Percentiles rank a stretch among this genome's conserved stretches.
phyloP scores from a whole-genome alignment of 208 protist species.

The Trypanosoma rangeli region DNA sequence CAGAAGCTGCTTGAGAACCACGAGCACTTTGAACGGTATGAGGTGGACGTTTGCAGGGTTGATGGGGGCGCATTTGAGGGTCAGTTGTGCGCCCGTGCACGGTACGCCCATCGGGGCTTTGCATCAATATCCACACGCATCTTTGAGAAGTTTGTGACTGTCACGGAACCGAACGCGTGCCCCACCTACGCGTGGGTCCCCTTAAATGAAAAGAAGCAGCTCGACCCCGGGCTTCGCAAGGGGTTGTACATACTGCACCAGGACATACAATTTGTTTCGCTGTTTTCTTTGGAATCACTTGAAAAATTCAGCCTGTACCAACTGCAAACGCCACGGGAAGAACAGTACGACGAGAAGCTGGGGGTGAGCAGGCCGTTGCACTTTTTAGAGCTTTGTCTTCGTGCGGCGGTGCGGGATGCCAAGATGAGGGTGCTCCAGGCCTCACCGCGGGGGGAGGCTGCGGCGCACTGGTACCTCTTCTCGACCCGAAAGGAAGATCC shows the following conservation, averaged over 20 bases:
- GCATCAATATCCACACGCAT: conserved; percentile 18
- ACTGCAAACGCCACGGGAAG: conserved; percentile 15
- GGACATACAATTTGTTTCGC: conserved; percentile 36
- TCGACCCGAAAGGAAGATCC: background rate
- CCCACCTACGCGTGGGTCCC: conserved; percentile 38
- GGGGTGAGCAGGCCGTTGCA: conserved; percentile 7
- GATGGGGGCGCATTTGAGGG: conserved; percentile 29
- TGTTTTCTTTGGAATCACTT: conserved; percentile 31
- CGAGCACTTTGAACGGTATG: conserved; percentile 49
- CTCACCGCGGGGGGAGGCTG: background rate
- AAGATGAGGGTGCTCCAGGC: conserved; percentile 25
- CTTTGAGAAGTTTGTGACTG: background rate
- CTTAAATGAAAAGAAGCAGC: background rate
- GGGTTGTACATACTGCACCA: conserved; percentile 23
- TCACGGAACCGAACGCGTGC: conserved; percentile 5
- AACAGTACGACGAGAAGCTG: conserved; percentile 62
- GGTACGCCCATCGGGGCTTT: too few relatives aligned
- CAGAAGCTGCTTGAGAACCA: conserved; percentile 39
- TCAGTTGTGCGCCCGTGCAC: conserved; percentile 35
- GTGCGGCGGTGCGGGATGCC: conserved; percentile 36
- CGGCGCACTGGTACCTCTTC: conserved; percentile 19
- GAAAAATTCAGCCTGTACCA: conserved; percentile 38
- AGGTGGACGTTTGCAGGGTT: conserved; percentile 39
- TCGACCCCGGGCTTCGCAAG: background rate
- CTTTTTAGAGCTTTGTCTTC: conserved; percentile 50